Conservation (phyloP, 805 yeast genomes). For the Barnettozyma sp. region DNA sequence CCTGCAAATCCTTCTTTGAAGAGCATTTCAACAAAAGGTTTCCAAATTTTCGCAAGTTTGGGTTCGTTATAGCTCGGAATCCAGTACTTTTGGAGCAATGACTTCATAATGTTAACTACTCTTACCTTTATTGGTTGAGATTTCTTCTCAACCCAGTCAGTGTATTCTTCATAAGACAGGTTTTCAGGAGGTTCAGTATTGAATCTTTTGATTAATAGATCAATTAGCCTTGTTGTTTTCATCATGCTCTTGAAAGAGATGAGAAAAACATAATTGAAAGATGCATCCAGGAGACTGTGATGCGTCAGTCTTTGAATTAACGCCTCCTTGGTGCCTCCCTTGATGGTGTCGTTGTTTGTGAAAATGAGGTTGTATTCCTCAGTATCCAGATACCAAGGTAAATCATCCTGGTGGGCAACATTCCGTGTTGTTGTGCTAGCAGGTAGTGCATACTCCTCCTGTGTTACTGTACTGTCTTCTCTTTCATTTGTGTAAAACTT, state of each 20-base stretch:
- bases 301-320: constrained; percentile 74
- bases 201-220: constrained; percentile 55
- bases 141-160: constrained; percentile 67
- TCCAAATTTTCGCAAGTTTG: constrained; percentile 30
- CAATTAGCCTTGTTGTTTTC: constrained; percentile 55
- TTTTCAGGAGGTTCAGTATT: constrained; percentile 81
- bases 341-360: constrained; percentile 63
- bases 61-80: constrained; percentile 48
- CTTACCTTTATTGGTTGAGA: constrained; percentile 59
- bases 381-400: constrained; percentile 68
- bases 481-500: constrained; percentile 48
- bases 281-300: constrained; percentile 55
- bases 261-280: constrained; percentile 62
- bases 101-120: constrained; percentile 59
- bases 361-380: constrained; percentile 54
- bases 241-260: constrained; percentile 72
- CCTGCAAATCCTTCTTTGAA: constrained; percentile 38
- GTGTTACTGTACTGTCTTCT: constrained; percentile 25
- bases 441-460: constrained; percentile 25
- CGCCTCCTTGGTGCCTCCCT: constrained; percentile 80
- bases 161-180: constrained; percentile 72
- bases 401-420: constrained; percentile 28
- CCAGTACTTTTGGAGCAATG: constrained; percentile 68
- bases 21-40: constrained; percentile 34
- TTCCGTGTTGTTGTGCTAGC: constrained; percentile 24